Base-by-base conservation (phyloP, 2,329 filamentous ascomycete genomes). In the Colletotrichum lupini region DNA sequence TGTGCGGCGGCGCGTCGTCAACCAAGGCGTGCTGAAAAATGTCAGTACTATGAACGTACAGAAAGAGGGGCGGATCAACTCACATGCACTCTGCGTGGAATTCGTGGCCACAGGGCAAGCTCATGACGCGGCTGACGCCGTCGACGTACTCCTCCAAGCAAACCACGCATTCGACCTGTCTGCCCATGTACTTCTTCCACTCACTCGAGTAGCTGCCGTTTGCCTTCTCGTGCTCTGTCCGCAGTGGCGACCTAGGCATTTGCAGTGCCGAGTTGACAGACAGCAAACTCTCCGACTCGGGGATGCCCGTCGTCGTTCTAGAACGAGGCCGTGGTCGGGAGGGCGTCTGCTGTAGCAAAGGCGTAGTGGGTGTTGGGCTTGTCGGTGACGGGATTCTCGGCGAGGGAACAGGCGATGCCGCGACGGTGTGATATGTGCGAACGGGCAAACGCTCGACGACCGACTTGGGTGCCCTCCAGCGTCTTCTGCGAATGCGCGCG, bases 31-130 rank as follows among this genome's bases (percentile, higher is more conserved):
- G 80, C 95, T 98, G 76, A 26, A 77, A 77, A 53, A 35, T 14
- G 74, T 78, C 78, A 78, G 80, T 75, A 42, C 30, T 59, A 26
- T 59, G 42, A 65, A 67, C 53, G 46, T 58, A 63, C 1, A 22
- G 4, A 24, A 12, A n/a, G 7, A 4, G 22, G 35, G 56, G 64
- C 42, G 37, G 68, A 32, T 7, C 1, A 65, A 93, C 95, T 92
- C 85, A 97, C 95, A 99, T 98, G 95, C 97, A 99, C 81, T 97
- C 95, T 32, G 89, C 96, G 82, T 99, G 97, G 83, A 98, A 99
- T 80, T 99, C 97, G 81, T 99, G 97, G 46, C 97, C 97, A 83
- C 97, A 99, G 9, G 97, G 97, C 72, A 99, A 85, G 80, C 95
- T 97, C 97, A 99, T 99, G 52, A 99, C 96, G 79, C 92, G 91